Conservation (phyloP, 768 basidiomycete genomes). For the Holtermannia corniformis region DNA sequence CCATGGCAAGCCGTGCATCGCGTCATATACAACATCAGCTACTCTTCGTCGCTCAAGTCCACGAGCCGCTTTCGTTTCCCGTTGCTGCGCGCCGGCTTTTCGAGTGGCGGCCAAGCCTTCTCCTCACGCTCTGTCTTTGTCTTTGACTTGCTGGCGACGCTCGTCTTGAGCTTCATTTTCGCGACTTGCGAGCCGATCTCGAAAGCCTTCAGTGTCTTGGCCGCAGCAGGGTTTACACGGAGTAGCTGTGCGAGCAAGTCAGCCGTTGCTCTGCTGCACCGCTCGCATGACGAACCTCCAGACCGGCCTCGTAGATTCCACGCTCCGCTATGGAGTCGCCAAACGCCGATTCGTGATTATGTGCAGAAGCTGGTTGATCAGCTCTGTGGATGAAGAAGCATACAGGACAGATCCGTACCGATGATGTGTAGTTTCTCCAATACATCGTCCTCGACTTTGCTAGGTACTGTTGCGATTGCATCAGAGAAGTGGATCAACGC, state of each 20-base stretch:
- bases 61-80: not conserved
- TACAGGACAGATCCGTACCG: too few relatives aligned
- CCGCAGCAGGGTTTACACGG: conserved; percentile 17
- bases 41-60: too few relatives aligned
- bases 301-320: conserved; percentile 28
- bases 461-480: not conserved
- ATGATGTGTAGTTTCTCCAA: too few relatives aligned
- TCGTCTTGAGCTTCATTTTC: not conserved
- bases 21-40: too few relatives aligned
- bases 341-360: conserved; percentile 24
- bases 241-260: conserved; percentile 14
- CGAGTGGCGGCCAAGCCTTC: not conserved
- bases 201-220: conserved; percentile 27
- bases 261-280: not conserved
- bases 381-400: too few relatives aligned
- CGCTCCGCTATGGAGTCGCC: conserved; percentile 25
- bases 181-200: conserved; percentile 15
- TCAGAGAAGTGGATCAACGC: not conserved
- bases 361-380: conserved; percentile 5
- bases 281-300: conserved; percentile 19
- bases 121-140: too few relatives aligned
- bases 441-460: too few relatives aligned
- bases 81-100: not conserved
- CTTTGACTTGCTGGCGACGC: not conserved
- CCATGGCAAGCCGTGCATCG: too few relatives aligned